Base-by-base conservation (phyloP, 176 grass and related monocot species). In the Zea mays region DNA sequence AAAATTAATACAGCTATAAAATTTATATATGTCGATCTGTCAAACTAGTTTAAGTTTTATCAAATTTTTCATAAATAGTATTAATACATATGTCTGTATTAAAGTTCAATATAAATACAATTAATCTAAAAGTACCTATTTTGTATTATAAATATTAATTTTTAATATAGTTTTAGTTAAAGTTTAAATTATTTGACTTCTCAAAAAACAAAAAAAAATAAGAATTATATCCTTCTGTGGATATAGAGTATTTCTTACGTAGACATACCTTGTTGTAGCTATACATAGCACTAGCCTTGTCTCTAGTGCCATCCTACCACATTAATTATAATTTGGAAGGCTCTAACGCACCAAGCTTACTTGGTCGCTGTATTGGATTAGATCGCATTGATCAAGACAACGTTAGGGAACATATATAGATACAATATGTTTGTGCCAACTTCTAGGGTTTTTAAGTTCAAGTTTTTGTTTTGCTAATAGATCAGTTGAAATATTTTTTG, bases 381-480 rank as follows among this genome's bases (percentile, higher is more conserved):
- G 77, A 62, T 48, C 42, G 43, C 76, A 37, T 78, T 78, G 72
- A 77, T 83, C 81, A 88, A 71, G 65, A 88, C 81, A 81, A 83
- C 73, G 1, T 9, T 78, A 72, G 16, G 60, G 71, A 49, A 4
- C 11, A 49, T 5, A 51, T 52, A 6, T 41, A 27, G 17, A 35
- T 8, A 68, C 65, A 50, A 57, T 3, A 20, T 8, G 54, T 61
- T 5, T 33, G 58, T 61, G 20, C 19, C 57, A 33, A 59, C 20
- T 60, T 60, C 8, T 5, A 60, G 9, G 10, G 21, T 11, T 4
- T 33, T 60, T 27, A 60, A 33, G 27, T 33, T 11, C 10, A 10
- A 33, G 20, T 33, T 33, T 27, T 11, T 58, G 8, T 60, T 33
- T 33, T 60, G 9, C 21, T 10, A 21, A 21, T 60, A 11, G 20